Evolutionary conservation across 768 basidiomycete genomes (phyloP).

Genomic region (Leccinum disarticulatum): DNA sequence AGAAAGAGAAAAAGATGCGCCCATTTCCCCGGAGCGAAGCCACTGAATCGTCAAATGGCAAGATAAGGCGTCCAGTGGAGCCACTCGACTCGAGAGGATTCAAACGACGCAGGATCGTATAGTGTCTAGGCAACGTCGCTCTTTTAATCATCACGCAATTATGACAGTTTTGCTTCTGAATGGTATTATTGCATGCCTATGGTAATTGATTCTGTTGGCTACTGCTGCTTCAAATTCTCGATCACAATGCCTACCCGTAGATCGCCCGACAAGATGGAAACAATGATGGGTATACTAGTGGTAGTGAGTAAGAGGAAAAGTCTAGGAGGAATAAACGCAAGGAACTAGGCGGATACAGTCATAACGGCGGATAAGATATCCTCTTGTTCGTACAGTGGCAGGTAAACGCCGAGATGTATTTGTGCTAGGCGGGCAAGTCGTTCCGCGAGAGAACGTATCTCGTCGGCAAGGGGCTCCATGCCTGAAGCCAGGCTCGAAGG

Average conservation of each 20-base stretch:
- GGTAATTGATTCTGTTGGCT: constrained; percentile 30
- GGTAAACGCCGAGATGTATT: constrained; percentile 75
- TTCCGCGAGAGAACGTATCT: constrained; percentile 64
- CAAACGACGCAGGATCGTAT: constrained; percentile 27
- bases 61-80: constrained; percentile 17
- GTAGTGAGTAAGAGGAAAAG: constrained; percentile 16
- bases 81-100: constrained; percentile 7
- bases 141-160: background rate
- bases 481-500: constrained; percentile 44
- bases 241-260: constrained; percentile 22
- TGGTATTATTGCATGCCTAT: constrained; percentile 30
- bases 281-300: constrained; percentile 31
- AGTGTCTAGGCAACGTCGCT: background rate
- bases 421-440: constrained; percentile 69
- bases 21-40: constrained; percentile 50
- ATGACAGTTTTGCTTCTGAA: background rate
- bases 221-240: constrained; percentile 28
- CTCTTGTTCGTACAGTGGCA: constrained; percentile 73
- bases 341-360: constrained; percentile 17
- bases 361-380: constrained; percentile 34
- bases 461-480: constrained; percentile 69
- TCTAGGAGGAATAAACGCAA: constrained; percentile 22
- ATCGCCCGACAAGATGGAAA: constrained; percentile 28
- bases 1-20: constrained; percentile 86
- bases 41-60: constrained; percentile 9